phyloP scores from a whole-genome alignment of 179 eudicot species.

The Silene coronaria region DNA sequence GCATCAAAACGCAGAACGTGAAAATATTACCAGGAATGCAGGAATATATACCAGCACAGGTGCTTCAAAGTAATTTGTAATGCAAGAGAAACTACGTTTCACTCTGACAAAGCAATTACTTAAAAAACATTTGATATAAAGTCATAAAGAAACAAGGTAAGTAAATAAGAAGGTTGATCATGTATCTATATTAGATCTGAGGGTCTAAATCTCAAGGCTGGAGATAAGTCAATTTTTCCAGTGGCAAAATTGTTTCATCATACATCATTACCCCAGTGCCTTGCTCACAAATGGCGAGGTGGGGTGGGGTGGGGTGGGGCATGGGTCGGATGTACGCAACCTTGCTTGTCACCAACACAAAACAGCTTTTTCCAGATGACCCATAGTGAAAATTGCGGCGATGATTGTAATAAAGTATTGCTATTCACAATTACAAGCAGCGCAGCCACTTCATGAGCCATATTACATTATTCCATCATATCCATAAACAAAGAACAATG shows the following conservation, averaged over 20 bases:
- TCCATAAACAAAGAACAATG: neutral
- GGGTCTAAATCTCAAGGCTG: neutral
- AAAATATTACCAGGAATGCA: neutral
- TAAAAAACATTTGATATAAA: neutral
- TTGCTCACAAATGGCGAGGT: neutral
- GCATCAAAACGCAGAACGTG: slow-evolving; percentile 19
- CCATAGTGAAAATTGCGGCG: neutral
- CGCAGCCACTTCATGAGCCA: neutral
- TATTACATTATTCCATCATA: neutral
- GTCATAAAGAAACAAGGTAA: slow-evolving; percentile 4
- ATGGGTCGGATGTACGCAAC: neutral
- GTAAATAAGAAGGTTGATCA: neutral
- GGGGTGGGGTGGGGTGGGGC: neutral
- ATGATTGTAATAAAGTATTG: neutral
- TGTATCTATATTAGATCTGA: neutral
- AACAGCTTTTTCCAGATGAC: neutral
- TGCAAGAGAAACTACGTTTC: neutral
- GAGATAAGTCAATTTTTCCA: neutral
- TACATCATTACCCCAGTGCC: neutral
- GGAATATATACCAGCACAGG: neutral
- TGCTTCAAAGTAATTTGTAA: neutral
- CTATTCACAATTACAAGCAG: neutral
- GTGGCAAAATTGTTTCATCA: neutral
- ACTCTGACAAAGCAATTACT: neutral
- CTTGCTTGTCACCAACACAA: neutral